Conservation (phyloP, 768 basidiomycete genomes). For the Fomitopsis pulvina region DNA sequence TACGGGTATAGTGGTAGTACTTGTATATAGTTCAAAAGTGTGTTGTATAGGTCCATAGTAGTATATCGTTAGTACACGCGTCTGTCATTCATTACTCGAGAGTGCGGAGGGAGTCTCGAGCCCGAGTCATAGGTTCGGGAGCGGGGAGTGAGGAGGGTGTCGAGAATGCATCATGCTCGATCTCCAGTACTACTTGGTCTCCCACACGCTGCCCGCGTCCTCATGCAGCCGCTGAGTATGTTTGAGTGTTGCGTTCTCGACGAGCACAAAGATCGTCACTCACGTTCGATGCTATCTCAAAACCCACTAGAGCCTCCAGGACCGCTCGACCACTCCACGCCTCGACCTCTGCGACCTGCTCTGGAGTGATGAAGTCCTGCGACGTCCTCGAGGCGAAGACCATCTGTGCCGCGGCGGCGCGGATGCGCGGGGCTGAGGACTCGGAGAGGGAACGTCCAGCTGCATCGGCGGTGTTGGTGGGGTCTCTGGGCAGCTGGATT, state of each 20-base stretch:
- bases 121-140: not conserved
- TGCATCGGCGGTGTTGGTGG: conserved; percentile 6
- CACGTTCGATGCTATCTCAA: conserved; percentile 46
- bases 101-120: no score
- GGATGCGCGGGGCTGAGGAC: conserved; percentile 38
- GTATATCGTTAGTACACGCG: conserved; percentile 21
- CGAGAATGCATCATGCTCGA: not conserved
- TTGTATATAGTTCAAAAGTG: no score
- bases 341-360: conserved; percentile 53
- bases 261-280: no score
- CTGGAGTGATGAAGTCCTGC: conserved; percentile 68
- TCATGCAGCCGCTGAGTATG: conserved; percentile 17
- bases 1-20: no score
- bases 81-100: conserved; percentile 17
- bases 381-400: conserved; percentile 74
- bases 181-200: conserved; percentile 3
- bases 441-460: conserved; percentile 8
- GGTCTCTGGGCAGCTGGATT: conserved; percentile 10
- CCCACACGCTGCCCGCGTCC: conserved; percentile 17
- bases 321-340: conserved; percentile 56
- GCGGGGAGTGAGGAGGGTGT: no score
- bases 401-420: conserved; percentile 77
- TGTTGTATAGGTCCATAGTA: conserved; percentile 12
- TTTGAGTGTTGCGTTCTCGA: no score
- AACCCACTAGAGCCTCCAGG: conserved; percentile 46